These are phyloP conservation scores for Leccinum subgranulosum DNA, from an alignment of 768 basidiomycete genomes.

Conservation along the genomic window DNA sequence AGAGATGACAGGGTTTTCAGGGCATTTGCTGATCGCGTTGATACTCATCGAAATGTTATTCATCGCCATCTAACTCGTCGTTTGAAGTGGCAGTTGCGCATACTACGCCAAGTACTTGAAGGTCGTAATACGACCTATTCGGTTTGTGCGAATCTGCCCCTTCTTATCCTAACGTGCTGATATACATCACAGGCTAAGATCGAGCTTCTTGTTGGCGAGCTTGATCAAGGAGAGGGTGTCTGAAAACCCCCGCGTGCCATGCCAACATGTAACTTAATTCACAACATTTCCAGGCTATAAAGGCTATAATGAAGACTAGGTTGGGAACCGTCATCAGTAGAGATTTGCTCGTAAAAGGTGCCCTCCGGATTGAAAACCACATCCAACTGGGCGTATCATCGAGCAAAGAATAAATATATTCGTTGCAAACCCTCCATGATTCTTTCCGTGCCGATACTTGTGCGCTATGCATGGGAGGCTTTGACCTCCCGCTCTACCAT, in stretches of 20 bases:
- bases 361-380: constrained; percentile 58
- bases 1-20: constrained; percentile 85
- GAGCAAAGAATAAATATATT: constrained; percentile 52
- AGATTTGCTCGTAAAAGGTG: constrained; percentile 72
- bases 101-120: constrained; percentile 61
- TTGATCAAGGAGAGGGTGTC: constrained; percentile 62
- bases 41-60: constrained; percentile 42
- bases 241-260: constrained; percentile 21
- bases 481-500: neutral
- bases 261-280: constrained; percentile 1
- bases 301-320: neutral
- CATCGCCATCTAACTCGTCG: constrained; percentile 49
- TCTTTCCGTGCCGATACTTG: neutral
- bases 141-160: constrained; percentile 38
- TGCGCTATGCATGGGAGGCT: constrained; percentile 1
- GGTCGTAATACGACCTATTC: constrained; percentile 64
- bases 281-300: neutral
- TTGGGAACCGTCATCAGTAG: neutral
- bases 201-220: constrained; percentile 53
- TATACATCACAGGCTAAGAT: constrained; percentile 50
- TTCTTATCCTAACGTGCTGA: constrained; percentile 4
- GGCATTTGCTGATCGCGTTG: constrained; percentile 49
- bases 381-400: constrained; percentile 73
- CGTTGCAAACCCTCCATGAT: neutral
- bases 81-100: constrained; percentile 68